phyloP scores from a whole-genome alignment of 2,329 filamentous ascomycete genomes.

The Chaetomium olivaceum region DNA sequence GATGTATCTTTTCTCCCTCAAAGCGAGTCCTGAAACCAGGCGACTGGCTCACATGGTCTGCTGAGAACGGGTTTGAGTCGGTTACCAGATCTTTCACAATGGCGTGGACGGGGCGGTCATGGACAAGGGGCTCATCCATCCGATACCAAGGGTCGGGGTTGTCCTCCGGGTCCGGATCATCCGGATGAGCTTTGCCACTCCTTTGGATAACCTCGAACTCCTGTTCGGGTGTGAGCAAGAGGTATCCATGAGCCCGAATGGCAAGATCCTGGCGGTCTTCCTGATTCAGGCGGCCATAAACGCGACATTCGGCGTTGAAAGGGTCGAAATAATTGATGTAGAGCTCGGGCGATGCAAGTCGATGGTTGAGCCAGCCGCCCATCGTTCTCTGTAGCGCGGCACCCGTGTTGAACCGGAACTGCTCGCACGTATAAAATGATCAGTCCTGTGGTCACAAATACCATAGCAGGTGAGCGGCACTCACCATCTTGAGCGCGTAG shows the following conservation, averaged over 20 bases:
- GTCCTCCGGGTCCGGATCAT: not conserved
- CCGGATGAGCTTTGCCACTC: not conserved
- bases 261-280: conserved; percentile 19
- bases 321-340: conserved; percentile 22
- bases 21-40: too few relatives aligned
- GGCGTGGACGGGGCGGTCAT: conserved; percentile 19
- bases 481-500: conserved; percentile 21
- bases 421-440: not conserved
- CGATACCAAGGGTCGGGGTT: conserved; percentile 13
- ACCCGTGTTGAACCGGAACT: not conserved
- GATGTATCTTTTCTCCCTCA: too few relatives aligned
- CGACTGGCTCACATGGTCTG: not conserved
- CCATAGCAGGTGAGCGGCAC: not conserved
- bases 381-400: not conserved
- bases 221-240: conserved; percentile 20
- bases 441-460: not conserved
- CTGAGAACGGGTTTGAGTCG: not conserved
- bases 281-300: conserved; percentile 25
- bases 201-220: not conserved
- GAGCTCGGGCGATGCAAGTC: not conserved
- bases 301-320: conserved; percentile 27
- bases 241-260: conserved; percentile 22
- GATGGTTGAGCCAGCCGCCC: not conserved
- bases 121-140: conserved; percentile 11
- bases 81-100: conserved; percentile 24